phyloP scores from a whole-genome alignment of 140 eudicot genomes.

The Oenanthe javanica region DNA sequence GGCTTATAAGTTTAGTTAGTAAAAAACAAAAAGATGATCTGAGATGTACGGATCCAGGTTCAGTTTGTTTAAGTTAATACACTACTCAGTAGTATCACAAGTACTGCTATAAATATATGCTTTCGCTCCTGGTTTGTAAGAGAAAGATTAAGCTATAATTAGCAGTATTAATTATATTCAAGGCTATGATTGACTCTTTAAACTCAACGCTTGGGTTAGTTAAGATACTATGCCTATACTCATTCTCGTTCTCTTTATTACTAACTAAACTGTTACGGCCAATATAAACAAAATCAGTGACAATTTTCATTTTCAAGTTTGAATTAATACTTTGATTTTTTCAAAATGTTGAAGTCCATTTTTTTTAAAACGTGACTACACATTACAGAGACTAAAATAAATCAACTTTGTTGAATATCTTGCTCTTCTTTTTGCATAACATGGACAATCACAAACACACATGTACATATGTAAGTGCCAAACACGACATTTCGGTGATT shows the following conservation, averaged over 20 bases:
- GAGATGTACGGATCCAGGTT: constrained; percentile 3
- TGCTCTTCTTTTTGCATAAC: too few relatives aligned
- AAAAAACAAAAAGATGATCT: not conserved
- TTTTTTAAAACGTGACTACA: not conserved
- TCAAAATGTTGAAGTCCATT: not conserved
- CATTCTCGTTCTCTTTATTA: too few relatives aligned
- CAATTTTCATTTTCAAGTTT: not conserved
- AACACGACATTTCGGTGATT: not conserved
- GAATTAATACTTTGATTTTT: not conserved
- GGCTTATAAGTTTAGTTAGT: not conserved
- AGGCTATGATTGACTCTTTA: not conserved
- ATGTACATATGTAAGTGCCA: not conserved
- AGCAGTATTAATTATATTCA: not conserved
- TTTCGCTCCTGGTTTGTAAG: not conserved
- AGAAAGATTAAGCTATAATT: not conserved
- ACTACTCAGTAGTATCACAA: not conserved
- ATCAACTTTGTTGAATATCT: too few relatives aligned
- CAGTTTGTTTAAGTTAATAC: not conserved
- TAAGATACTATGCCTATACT: too few relatives aligned
- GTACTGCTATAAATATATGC: not conserved
- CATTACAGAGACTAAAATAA: not conserved
- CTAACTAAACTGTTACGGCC: too few relatives aligned
- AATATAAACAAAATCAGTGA: too few relatives aligned
- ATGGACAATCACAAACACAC: not conserved
- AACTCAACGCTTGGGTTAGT: not conserved